These are phyloP conservation scores for Myxozyma sirexii DNA, from an alignment of 805 yeast species.

Conservation along the genomic window DNA sequence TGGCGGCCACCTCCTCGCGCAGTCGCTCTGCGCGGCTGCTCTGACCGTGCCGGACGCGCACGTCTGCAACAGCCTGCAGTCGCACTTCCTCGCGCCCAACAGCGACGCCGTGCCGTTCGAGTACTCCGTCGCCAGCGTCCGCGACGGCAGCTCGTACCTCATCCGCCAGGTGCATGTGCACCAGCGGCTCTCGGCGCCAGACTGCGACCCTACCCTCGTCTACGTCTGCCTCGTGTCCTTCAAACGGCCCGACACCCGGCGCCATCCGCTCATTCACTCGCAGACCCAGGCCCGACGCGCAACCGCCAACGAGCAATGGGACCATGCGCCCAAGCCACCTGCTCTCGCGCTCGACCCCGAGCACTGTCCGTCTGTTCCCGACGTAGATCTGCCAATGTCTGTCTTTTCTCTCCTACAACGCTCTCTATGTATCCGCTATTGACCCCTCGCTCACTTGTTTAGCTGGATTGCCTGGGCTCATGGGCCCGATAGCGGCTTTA, in stretches of 20 bases:
- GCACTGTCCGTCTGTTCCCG: conserved; percentile 12
- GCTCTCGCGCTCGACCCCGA: conserved; percentile 12
- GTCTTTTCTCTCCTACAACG: neutral
- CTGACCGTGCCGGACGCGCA: neutral
- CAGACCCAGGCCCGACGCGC: neutral
- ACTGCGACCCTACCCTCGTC: neutral
- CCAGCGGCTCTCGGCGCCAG: neutral
- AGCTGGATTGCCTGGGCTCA: conserved; percentile 18
- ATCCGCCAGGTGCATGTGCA: conserved; percentile 13
- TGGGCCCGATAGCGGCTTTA: neutral
- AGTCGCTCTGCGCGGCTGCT: conserved; percentile 20
- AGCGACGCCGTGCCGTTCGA: conserved; percentile 14
- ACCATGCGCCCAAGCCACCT: conserved; percentile 10
- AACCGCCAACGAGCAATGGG: neutral
- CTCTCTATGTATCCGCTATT: neutral
- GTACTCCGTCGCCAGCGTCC: conserved; percentile 12
- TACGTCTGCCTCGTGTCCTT: conserved; percentile 9
- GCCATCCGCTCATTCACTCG: neutral
- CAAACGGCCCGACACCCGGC: neutral
- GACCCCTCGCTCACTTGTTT: neutral
- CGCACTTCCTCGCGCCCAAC: conserved; percentile 15
- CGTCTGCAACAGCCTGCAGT: conserved; percentile 13
- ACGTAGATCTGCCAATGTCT: conserved; percentile 16
- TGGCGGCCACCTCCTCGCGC: conserved; percentile 30
- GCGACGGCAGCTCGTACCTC: conserved; percentile 15